Base-by-base conservation (phyloP, 768 basidiomycete species). In the Roridomyces roridus region DNA sequence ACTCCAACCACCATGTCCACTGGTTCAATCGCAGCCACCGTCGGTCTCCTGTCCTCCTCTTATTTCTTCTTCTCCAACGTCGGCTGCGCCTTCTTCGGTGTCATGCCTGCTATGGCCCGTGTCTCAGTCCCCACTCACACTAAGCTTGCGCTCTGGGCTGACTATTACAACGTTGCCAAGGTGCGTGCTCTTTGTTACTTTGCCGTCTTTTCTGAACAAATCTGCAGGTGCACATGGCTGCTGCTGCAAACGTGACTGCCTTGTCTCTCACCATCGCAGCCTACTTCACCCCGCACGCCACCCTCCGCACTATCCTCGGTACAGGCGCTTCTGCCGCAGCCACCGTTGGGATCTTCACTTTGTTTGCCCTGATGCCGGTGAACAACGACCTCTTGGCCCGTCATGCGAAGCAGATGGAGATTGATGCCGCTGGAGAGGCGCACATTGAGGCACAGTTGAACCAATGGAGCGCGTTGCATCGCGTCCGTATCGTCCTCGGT, bases 91-190 rank as follows among this genome's bases (percentile, higher is more conserved):
- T 54, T 39, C 20, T 45, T 45, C 15, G 51, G 58, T 11, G 35
- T 59, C 3, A 54, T 59, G 58, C 51, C 58, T 20, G 46, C 51
- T 47, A 59, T 43, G 0, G 51, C 26, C 17, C 51, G 51, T 4
- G 43, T 5, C 39, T 40, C 39, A 18, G 34, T 59, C n/a, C 46
- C 51, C 36, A 42, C 39, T 9, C 31, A 10, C 8, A 46, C 35
- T 14, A 21, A 51, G 18, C 9, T 59, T 2, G 43, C 42, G 2
- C 39, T 11, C 57, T 46, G 26, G 45, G 26, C 17, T 8, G 28
- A 20, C 17, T 46, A 31, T 20, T 29, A 46, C 45, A 23, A 17
- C 4, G 29, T 24, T 11, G 45, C 15, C 24, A 15, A 23, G 10
- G 45, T 29, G n/a, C 21, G 25, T 3, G 10, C 52, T 15, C 53